Conservation (phyloP, 2,329 filamentous ascomycete genomes). For the Golovinomyces cichoracearum region DNA sequence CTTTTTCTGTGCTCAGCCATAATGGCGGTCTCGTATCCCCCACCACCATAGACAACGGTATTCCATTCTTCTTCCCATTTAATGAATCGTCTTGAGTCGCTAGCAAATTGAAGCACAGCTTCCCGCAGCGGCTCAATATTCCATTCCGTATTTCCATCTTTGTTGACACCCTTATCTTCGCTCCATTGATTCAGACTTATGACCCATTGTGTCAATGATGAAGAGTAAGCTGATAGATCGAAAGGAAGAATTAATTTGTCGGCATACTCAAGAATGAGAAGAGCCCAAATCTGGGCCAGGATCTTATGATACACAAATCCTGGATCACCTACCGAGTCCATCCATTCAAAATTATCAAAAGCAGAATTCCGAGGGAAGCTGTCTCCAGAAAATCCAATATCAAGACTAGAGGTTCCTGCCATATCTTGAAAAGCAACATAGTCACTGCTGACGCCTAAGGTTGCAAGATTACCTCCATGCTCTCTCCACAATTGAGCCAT, state of each 20-base stretch:
- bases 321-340: slow-evolving; percentile 55
- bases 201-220: slow-evolving; percentile 36
- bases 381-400: slow-evolving; percentile 48
- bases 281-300: slow-evolving; percentile 51
- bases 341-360: slow-evolving; percentile 77
- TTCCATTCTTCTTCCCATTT: slow-evolving; percentile 60
- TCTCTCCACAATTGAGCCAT: slow-evolving; percentile 54
- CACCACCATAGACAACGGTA: slow-evolving; percentile 36
- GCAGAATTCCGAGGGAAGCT: slow-evolving; percentile 52
- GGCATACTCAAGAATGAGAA: slow-evolving; percentile 64
- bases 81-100: slow-evolving; percentile 37
- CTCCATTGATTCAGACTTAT: slow-evolving; percentile 40
- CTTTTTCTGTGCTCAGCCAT: slow-evolving; percentile 41
- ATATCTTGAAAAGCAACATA: slow-evolving; percentile 80
- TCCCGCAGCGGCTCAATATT: slow-evolving; percentile 28
- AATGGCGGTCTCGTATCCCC: slow-evolving; percentile 46
- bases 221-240: slow-evolving; percentile 49
- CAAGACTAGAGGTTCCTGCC: slow-evolving; percentile 64
- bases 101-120: slow-evolving; percentile 34
- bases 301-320: slow-evolving; percentile 56
- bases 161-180: slow-evolving; percentile 27
- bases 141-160: slow-evolving; percentile 19
- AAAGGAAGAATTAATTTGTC: slow-evolving; percentile 64
- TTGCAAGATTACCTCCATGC: slow-evolving; percentile 32
- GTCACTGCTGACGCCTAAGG: slow-evolving; percentile 51